These are phyloP conservation scores for Moniliella sp. DNA, from an alignment of 1,284 basidiomycete genomes.

Conservation along the genomic window DNA sequence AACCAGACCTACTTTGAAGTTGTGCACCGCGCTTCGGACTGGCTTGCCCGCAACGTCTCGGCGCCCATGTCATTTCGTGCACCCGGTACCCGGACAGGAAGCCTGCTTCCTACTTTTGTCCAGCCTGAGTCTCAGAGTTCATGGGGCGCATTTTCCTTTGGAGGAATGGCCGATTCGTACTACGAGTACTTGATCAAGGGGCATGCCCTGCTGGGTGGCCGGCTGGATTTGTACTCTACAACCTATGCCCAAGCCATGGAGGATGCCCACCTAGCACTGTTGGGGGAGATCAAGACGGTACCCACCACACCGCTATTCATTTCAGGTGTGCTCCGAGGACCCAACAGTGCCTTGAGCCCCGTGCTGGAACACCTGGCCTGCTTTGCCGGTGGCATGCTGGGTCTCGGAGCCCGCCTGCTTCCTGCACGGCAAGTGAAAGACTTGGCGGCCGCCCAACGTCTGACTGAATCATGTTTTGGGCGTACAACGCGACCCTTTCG, in stretches of 20 bases:
- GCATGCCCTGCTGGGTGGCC: constrained; percentile 37
- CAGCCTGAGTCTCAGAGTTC: constrained; percentile 24
- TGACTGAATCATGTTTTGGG: constrained; percentile 41
- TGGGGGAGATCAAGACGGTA: constrained; percentile 34
- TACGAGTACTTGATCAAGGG: constrained; percentile 43
- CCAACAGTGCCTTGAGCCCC: constrained; percentile 4
- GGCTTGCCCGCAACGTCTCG: constrained; percentile 36
- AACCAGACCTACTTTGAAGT: constrained; percentile 40
- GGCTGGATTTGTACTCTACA: constrained; percentile 36
- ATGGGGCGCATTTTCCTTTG: constrained; percentile 34
- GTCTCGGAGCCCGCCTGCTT: constrained; percentile 38
- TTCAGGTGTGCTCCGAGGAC: constrained; percentile 5
- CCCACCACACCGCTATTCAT: constrained; percentile 34
- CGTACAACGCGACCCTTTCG: constrained; percentile 30
- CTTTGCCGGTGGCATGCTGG: constrained; percentile 42
- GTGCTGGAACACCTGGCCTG: constrained; percentile 37
- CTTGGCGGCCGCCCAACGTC: constrained; percentile 32
- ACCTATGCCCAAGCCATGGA: constrained; percentile 39
- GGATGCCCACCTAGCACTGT: constrained; percentile 35
- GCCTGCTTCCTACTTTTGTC: constrained; percentile 32
- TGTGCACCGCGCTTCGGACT: constrained; percentile 39
- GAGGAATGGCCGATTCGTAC: constrained; percentile 38
- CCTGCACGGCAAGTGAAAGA: constrained; percentile 34
- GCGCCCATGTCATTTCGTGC: too few species aligned
- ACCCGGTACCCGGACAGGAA: constrained; percentile 20